A percentile compares a stretch with the other conserved stretches of the same genome.
These are phyloP conservation scores for Globisporangium heterothallicum DNA, from an alignment of 352 stramenopile species.

Conservation along the genomic window DNA sequence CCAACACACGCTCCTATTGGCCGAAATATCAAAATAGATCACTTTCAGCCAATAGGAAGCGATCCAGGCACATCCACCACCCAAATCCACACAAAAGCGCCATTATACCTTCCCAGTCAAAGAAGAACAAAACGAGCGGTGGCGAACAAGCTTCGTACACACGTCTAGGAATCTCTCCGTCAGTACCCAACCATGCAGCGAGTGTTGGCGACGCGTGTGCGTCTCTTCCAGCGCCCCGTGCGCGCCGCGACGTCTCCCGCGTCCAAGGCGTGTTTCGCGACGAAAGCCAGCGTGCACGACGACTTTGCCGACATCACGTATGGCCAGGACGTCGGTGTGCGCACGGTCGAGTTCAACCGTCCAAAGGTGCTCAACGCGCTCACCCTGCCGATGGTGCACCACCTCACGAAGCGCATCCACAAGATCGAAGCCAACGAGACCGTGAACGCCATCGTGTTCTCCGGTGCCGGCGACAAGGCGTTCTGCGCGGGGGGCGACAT, in stretches of 20 bases:
- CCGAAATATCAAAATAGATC: conserved; percentile 4
- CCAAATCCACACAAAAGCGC: neutral
- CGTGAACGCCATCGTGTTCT: conserved; percentile 82
- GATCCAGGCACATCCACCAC: conserved; percentile 7
- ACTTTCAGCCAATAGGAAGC: conserved; percentile 21
- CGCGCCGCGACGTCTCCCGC: conserved; percentile 3
- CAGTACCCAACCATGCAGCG: conserved; percentile 32
- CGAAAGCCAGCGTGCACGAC: conserved; percentile 24
- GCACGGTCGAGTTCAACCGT: conserved; percentile 88
- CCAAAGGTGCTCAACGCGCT: conserved; percentile 91
- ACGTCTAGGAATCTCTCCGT: too few relatives aligned
- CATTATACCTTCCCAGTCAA: conserved; percentile 10
- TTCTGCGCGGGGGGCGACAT: conserved; percentile 97
- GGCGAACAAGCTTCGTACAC: neutral
- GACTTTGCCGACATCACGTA: conserved; percentile 72
- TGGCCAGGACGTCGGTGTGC: conserved; percentile 69
- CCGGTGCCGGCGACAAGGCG: conserved; percentile 68
- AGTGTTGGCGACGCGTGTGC: conserved; percentile 42
- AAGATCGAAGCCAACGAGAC: conserved; percentile 76
- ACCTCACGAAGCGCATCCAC: conserved; percentile 83
- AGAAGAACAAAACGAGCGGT: conserved; percentile 6
- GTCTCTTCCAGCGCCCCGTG: conserved; percentile 56
- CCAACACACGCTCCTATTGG: conserved; percentile 18
- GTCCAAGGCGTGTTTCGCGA: conserved; percentile 19
- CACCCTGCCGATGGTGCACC: conserved; percentile 88